Evolutionary conservation across 176 grass and related monocot species (phyloP).

Genomic region (Puya raimondii): DNA sequence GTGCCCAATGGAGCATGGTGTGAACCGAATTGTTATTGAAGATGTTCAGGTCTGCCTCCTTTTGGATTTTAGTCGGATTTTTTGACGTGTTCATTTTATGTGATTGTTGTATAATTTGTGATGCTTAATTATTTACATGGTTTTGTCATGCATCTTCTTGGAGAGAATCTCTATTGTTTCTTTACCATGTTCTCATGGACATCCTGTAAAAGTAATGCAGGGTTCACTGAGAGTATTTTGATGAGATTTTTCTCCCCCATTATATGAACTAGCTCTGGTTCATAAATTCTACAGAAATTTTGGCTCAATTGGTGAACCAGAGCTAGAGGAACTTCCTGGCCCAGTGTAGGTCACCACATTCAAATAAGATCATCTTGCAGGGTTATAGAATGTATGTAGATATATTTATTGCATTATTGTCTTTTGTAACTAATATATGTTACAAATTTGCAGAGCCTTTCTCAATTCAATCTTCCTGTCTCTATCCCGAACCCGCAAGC

Average conservation of each 20-base stretch:
- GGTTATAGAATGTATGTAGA: no score
- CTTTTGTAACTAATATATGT: not conserved
- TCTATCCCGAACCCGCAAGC: slow-evolving; percentile 47
- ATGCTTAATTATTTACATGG: not conserved
- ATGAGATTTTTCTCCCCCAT: not conserved
- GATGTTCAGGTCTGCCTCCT: slow-evolving; percentile 80
- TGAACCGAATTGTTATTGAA: slow-evolving; percentile 97
- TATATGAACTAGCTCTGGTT: not conserved
- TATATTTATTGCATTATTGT: not conserved
- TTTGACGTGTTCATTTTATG: not conserved
- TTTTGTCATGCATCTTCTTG: not conserved
- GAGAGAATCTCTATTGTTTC: not conserved
- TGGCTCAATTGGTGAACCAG: no score
- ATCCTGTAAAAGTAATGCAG: not conserved
- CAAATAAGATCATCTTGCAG: no score
- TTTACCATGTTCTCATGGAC: not conserved
- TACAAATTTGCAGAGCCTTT: slow-evolving; percentile 65
- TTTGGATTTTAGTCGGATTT: slow-evolving; percentile 21
- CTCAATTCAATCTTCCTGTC: slow-evolving; percentile 84
- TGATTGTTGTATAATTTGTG: not conserved
- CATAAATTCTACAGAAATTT: no score
- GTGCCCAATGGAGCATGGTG: slow-evolving; percentile 96
- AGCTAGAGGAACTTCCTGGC: no score
- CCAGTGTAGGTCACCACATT: no score
- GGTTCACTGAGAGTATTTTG: not conserved